Conservation (phyloP, 108 stramenopile species). For the Nitzschia palea region DNA sequence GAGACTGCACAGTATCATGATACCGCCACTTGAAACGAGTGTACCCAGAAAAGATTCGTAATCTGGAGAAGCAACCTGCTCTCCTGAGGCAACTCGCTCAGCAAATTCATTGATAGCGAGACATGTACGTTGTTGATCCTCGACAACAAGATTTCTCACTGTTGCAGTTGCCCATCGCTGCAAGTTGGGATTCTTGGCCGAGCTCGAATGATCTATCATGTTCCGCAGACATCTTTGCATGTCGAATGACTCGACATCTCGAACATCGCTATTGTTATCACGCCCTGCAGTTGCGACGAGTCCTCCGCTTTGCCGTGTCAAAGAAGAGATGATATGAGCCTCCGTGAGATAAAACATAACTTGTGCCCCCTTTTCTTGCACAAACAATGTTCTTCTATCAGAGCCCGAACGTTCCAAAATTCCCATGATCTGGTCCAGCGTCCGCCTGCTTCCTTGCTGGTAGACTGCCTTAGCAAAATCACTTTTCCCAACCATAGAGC, state of each 20-base stretch:
- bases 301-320: constrained; percentile 12
- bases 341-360: constrained; percentile 81
- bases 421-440: constrained; percentile 54
- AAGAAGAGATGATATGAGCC: constrained; percentile 29
- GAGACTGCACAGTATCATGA: constrained; percentile 78
- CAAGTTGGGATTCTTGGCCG: constrained; percentile 60
- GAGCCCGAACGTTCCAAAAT: constrained; percentile 75
- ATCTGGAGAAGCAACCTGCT: constrained; percentile 7
- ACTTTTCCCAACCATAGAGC: constrained; percentile 51
- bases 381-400: constrained; percentile 61
- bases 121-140: constrained; percentile 75
- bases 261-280: constrained; percentile 14
- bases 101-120: constrained; percentile 51
- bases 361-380: constrained; percentile 75
- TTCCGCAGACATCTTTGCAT: constrained; percentile 59
- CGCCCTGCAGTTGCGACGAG: constrained; percentile 8
- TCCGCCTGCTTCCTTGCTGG: constrained; percentile 29
- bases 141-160: constrained; percentile 61
- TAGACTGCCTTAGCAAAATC: constrained; percentile 44
- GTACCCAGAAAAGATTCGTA: constrained; percentile 72
- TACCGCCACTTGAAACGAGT: constrained; percentile 66
- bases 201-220: constrained; percentile 72
- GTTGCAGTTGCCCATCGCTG: constrained; percentile 81
- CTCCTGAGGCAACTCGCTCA: constrained; percentile 40
- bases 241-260: constrained; percentile 52